Base-by-base conservation (phyloP, 2,329 filamentous ascomycete genomes). In the Claviceps lovelessii region DNA sequence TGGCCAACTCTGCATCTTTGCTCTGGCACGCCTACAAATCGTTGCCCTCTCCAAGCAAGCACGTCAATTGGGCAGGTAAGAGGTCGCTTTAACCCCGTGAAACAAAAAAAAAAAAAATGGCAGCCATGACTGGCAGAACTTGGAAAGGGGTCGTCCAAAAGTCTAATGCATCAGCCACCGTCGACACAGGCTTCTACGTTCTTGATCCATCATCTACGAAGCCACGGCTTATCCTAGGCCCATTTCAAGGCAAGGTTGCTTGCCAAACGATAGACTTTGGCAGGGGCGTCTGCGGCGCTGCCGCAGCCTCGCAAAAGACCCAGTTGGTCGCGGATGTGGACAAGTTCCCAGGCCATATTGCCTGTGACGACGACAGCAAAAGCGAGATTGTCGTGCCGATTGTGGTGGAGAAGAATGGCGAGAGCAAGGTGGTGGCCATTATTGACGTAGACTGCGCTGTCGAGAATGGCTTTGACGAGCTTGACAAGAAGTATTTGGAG, bases 351-450 rank as follows among this genome's bases (percentile, higher is more conserved):
- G 87, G 86, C 2, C 88, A 91, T 65, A 90, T 93, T 64, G 86
- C 88, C 10, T 91, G 88, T 66, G 88, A 93, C 67, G 79, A 80
- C 4, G 84, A 81, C 55, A 88, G 81, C 62, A 79, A 74, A 70
- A 90, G 87, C 65, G 88, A 93, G 73, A 84, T 93, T 65, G 88
- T 93, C 19, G 87, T 91, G 51, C 88, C 88, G 2, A 78, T 91
- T 58, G 59, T 85, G 5, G 64, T 63, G 17, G 60, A 63, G 5
- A 52, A 61, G 52, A 62, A 63, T 47, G 67, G 63, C 29, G 59
- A 61, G 48, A 64, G 59, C 29, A 72, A 78, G 71, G 70, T 85
- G 6, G 82, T 86, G 28, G 86, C 82, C 2, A 86, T 91, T 59
- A 88, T 93, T 57, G 88, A 93, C 63, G 74, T 91, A 29, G 88